Conservation (phyloP, 2,329 filamentous ascomycete species). For the Epichloe amarillans region DNA sequence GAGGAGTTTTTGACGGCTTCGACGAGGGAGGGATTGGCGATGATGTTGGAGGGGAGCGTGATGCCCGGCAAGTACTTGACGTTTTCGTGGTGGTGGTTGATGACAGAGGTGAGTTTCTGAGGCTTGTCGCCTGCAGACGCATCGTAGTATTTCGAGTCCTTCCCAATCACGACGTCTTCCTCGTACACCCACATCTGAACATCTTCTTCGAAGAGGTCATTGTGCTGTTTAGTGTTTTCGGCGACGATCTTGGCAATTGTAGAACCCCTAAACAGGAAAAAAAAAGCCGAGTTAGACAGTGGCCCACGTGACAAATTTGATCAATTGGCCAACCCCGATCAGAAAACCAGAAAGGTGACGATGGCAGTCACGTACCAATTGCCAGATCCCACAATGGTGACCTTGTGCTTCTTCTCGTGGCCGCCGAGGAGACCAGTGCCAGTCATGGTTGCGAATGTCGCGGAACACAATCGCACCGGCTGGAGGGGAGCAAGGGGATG, state of each 20-base stretch:
- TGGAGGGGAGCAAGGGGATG: background rate
- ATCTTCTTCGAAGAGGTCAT: slow-evolving; percentile 69
- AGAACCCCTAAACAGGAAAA: slow-evolving; percentile 55
- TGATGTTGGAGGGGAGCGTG: slow-evolving; percentile 64
- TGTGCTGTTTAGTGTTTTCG: slow-evolving; percentile 72
- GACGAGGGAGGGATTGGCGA: slow-evolving; percentile 69
- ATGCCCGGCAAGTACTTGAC: slow-evolving; percentile 95
- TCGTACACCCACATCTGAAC: slow-evolving; percentile 99
- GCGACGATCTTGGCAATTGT: slow-evolving; percentile 95
- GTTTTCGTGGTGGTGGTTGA: slow-evolving; percentile 92
- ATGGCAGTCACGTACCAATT: slow-evolving; percentile 57
- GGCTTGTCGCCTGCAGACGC: slow-evolving; percentile 46
- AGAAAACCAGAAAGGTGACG: background rate
- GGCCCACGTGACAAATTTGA: background rate
- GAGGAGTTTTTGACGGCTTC: slow-evolving; percentile 74
- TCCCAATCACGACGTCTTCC: slow-evolving; percentile 66
- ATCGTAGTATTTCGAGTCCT: slow-evolving; percentile 62
- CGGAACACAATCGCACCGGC: slow-evolving; percentile 1
- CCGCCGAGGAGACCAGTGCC: slow-evolving; percentile 26
- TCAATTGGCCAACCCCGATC: background rate
- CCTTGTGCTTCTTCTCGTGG: slow-evolving; percentile 68
- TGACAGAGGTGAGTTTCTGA: slow-evolving; percentile 79
- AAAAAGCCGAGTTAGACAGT: background rate
- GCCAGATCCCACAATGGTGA: slow-evolving; percentile 86
- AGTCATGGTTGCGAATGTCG: slow-evolving; percentile 18